These are phyloP conservation scores for Hyaloscypha bicolor DNA, from an alignment of 495 filamentous ascomycete genomes.

Conservation along the genomic window DNA sequence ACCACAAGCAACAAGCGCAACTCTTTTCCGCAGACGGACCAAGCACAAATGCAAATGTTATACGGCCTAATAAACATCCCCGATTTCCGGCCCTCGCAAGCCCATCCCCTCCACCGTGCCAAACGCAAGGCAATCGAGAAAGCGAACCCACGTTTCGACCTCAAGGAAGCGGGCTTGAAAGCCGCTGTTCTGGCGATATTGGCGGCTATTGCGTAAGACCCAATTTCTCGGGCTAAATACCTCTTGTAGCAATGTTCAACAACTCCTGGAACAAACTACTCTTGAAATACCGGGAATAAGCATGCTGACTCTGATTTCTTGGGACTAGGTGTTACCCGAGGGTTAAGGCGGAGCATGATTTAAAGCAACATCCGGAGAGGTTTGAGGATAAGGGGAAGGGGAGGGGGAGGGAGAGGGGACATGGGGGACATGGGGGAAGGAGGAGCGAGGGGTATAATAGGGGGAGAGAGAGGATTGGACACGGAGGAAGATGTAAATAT, in stretches of 20 bases:
- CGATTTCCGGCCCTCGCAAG: slow-evolving; percentile 9
- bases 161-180: slow-evolving; percentile 16
- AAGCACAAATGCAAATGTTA: neutral
- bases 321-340: slow-evolving; percentile 5
- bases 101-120: slow-evolving; percentile 10
- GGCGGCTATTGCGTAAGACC: neutral
- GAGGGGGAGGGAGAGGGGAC: neutral
- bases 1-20: no score
- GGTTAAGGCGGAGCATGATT: neutral
- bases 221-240: no score
- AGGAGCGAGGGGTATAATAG: neutral
- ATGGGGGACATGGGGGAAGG: slow-evolving; percentile 6
- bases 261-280: no score
- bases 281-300: no score
- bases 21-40: no score
- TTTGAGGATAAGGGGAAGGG: slow-evolving; percentile 4
- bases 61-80: neutral
- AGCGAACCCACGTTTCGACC: neutral
- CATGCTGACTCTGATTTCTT: no score
- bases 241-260: no score
- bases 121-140: slow-evolving; percentile 15
- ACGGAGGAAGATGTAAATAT: neutral
- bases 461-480: neutral
- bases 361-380: neutral
- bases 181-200: slow-evolving; percentile 8